phyloP scores from a whole-genome alignment of 108 stramenopile species.

The Cyclostephanos invisitatus region DNA sequence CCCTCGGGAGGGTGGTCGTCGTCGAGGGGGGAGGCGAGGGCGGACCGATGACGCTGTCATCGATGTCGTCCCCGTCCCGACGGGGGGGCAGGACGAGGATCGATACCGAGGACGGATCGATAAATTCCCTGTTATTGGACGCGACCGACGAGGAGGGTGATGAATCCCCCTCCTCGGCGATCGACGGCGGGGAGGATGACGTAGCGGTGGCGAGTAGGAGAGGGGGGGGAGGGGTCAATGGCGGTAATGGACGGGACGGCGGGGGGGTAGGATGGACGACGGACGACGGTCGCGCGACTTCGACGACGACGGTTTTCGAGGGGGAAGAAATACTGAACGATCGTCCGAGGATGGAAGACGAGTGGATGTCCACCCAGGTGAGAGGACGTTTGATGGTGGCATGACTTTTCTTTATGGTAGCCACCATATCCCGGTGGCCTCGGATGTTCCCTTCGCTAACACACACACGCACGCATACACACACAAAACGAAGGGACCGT shows the following conservation, averaged over 20 bases:
- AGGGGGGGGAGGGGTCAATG: neutral
- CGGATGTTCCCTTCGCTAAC: neutral
- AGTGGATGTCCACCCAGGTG: constrained; percentile 75
- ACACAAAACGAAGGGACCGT: constrained; percentile 60
- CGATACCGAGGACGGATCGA: constrained; percentile 19
- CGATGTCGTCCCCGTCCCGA: constrained; percentile 11
- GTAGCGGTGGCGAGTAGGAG: neutral
- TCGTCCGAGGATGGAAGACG: constrained; percentile 70
- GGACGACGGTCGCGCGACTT: neutral
- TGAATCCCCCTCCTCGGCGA: too few species aligned
- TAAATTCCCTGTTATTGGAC: constrained; percentile 22
- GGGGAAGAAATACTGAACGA: constrained; percentile 47
- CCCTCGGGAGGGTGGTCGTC: too few species aligned
- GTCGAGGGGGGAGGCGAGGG: neutral
- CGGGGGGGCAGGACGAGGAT: neutral
- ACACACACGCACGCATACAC: neutral
- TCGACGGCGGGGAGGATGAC: too few species aligned
- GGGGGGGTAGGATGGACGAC: neutral
- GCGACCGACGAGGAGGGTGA: constrained; percentile 31
- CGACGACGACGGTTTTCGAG: constrained; percentile 4
- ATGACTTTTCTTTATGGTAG: too few species aligned
- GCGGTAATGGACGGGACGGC: neutral
- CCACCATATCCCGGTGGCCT: too few species aligned
- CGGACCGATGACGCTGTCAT: neutral
- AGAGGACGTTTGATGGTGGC: neutral